Evolutionary conservation across 352 stramenopile species (phyloP).

Genomic region (Phytophthora pluvialis): DNA sequence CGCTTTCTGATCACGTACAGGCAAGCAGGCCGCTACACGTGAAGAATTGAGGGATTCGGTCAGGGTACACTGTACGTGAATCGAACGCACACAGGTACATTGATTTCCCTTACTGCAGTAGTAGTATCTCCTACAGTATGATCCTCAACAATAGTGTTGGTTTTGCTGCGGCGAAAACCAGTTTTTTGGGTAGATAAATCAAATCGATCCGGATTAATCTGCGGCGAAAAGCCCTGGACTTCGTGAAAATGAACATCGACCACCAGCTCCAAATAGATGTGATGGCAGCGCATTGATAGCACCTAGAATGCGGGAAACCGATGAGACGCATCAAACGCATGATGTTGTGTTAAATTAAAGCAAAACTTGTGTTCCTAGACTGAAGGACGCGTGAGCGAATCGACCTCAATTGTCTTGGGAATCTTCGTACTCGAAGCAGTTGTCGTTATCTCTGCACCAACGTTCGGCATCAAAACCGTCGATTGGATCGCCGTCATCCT

Average conservation of each 20-base stretch:
- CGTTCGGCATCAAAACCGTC: not conserved
- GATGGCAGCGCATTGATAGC: not conserved
- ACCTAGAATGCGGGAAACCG: not conserved
- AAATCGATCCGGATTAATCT: no score
- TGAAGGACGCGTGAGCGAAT: not conserved
- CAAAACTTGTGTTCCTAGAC: not conserved
- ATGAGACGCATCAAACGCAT: not conserved
- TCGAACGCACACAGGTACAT: no score
- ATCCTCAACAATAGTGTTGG: no score
- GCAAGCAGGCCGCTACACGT: no score
- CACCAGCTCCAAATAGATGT: not conserved
- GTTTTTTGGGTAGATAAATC: no score
- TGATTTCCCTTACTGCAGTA: no score
- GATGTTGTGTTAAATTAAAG: not conserved
- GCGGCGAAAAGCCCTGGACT: no score
- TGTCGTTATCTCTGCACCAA: not conserved
- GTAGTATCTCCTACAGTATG: no score
- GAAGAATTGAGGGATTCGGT: no score
- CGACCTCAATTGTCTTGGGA: not conserved
- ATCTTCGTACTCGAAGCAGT: not conserved
- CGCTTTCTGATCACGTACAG: conserved; percentile 99
- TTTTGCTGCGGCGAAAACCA: no score
- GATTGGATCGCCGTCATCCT: not conserved
- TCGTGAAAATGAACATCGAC: no score
- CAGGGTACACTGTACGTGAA: no score